phyloP scores from a whole-genome alignment of 768 basidiomycete genomes.

The Gymnopilus junonius region DNA sequence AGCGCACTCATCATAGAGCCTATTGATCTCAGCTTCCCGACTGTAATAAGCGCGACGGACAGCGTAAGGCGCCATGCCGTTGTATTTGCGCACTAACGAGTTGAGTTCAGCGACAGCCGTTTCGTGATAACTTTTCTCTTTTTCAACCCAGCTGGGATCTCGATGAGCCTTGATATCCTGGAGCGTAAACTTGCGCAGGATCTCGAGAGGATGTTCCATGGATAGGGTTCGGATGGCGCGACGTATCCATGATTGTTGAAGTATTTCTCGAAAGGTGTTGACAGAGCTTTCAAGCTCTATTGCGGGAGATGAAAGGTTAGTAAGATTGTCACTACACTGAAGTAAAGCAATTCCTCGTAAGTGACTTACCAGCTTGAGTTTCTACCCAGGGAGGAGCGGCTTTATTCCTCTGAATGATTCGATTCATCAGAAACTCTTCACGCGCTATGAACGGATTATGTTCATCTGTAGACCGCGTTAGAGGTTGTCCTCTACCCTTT shows the following conservation, averaged over 20 bases:
- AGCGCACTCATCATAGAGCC: constrained; percentile 51
- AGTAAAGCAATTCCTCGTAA: not conserved
- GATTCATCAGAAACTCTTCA: constrained; percentile 86
- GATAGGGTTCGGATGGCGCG: constrained; percentile 68
- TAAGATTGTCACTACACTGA: not conserved
- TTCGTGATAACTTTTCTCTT: constrained; percentile 70
- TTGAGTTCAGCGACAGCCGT: constrained; percentile 75
- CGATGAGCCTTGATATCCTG: constrained; percentile 48
- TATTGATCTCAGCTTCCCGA: constrained; percentile 60
- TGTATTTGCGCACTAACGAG: constrained; percentile 76
- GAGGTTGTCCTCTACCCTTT: constrained; percentile 61
- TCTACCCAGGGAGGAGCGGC: constrained; percentile 89
- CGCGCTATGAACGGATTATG: constrained; percentile 64
- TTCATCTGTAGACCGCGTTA: constrained; percentile 42
- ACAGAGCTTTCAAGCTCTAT: constrained; percentile 72
- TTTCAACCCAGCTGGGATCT: constrained; percentile 72
- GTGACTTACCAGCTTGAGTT: constrained; percentile 60
- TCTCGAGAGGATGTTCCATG: constrained; percentile 42
- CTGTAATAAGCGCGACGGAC: constrained; percentile 70
- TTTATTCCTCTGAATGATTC: constrained; percentile 82
- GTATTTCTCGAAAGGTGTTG: constrained; percentile 61
- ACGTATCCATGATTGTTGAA: constrained; percentile 77
- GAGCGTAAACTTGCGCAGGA: constrained; percentile 38
- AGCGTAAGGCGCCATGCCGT: constrained; percentile 77
- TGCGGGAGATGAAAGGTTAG: not conserved